A percentile compares a stretch with the other conserved stretches of the same genome.
Conservation (phyloP, 352 stramenopile species). For the Thalassiosira hispida region DNA sequence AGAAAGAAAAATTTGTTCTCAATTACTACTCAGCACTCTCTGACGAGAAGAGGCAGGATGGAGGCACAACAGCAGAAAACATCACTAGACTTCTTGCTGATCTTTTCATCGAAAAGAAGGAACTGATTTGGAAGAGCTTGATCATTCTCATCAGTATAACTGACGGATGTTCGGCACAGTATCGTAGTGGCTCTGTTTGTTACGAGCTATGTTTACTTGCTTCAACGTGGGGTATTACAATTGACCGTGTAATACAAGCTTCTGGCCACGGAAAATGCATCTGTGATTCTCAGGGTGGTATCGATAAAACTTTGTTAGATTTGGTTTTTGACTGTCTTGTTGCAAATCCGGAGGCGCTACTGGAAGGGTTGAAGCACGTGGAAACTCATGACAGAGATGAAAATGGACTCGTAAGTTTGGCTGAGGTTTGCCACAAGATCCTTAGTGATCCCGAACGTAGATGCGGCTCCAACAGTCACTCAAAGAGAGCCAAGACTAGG, state of each 20-base stretch:
- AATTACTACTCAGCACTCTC: neutral
- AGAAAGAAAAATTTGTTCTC: neutral
- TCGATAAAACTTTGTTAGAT: slow-evolving; percentile 9
- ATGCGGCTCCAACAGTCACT: neutral
- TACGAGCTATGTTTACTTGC: neutral
- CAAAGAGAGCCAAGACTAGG: neutral
- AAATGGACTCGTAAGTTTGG: neutral
- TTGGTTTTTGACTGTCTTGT: slow-evolving; percentile 3
- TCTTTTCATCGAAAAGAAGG: neutral
- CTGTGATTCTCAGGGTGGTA: neutral
- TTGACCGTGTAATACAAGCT: neutral
- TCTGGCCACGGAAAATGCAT: slow-evolving; percentile 1
- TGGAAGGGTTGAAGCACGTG: neutral
- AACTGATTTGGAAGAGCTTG: neutral
- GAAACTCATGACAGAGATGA: neutral
- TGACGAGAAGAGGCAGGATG: slow-evolving; percentile 3
- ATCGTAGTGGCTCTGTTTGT: slow-evolving; percentile 3
- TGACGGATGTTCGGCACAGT: neutral
- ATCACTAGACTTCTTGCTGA: neutral
- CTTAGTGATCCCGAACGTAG: neutral
- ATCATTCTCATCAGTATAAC: neutral
- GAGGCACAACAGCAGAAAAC: neutral
- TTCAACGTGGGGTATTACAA: neutral
- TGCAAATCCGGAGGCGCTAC: neutral
- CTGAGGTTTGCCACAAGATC: neutral